phyloP scores from a whole-genome alignment of 148 eudicot species.

The Rhododendron mucronatum region DNA sequence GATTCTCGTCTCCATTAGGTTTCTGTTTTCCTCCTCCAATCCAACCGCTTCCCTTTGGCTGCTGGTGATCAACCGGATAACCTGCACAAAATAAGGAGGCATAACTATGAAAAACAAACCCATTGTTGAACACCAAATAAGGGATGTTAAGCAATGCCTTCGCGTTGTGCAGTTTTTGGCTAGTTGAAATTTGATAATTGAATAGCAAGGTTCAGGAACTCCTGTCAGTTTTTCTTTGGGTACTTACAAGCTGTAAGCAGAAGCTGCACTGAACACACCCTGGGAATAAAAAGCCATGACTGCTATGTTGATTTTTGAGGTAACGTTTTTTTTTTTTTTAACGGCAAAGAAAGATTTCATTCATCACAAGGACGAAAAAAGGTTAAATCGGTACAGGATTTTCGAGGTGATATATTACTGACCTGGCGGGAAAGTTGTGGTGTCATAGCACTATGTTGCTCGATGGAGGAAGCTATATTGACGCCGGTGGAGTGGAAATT shows the following conservation, averaged over 20 bases:
- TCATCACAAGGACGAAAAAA: not conserved
- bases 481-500: constrained; percentile 27
- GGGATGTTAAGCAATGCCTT: not conserved
- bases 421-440: constrained; percentile 44
- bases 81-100: constrained; percentile 20
- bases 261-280: not conserved
- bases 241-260: not conserved
- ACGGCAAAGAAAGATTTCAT: not conserved
- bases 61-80: constrained; percentile 33
- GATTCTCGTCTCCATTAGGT: constrained; percentile 39
- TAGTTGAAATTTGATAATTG: too few relatives aligned
- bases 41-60: constrained; percentile 46
- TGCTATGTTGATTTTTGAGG: not conserved
- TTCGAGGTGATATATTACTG: not conserved
- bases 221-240: not conserved
- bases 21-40: constrained; percentile 43
- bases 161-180: not conserved
- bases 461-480: constrained; percentile 29
- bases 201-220: not conserved
- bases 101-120: not conserved
- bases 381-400: not conserved
- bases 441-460: constrained; percentile 20
- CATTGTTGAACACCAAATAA: not conserved
- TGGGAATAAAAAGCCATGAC: not conserved
- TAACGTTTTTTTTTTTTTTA: too few relatives aligned